Base-by-base conservation (phyloP, 176 grass and related monocot species). In the Metroxylon sagu region DNA sequence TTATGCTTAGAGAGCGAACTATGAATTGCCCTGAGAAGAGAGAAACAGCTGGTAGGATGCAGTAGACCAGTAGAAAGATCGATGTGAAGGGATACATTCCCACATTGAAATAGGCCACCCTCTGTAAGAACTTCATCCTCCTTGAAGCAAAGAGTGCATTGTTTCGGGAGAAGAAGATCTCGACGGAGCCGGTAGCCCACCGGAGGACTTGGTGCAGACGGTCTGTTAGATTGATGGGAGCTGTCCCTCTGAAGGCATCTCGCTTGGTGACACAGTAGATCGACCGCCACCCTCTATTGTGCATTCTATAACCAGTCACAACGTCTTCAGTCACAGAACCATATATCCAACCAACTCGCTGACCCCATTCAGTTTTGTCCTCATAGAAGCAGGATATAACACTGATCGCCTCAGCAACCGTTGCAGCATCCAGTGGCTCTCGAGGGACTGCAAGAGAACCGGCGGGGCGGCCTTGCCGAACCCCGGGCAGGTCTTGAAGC, bases 161-260 rank as follows among this genome's bases (percentile, higher is more conserved):
- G 75, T 97, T 97, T 4, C 81, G 78, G 14, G 92, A 97, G 80
- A 97, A 97, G 87, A 97, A 97, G 78, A 97, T 97, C 87, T 97
- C 92, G 19, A 88, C 87, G 2, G 93, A 98, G 4, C 93, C 93
- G 4, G 93, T 98, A 21, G 93, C 93, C 93, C 93, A 98, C 5
- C 93, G 84, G 60, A 98, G 87, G 18, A 98, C 84, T 70, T 98
- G 93, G 56, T 98, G 84, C 5, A 98, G 78, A 0, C 87, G 52
- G 55, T 92, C 87, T 4, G 87, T 92, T n/a, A 92, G 84, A 62
- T 98, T 98, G 78, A 98, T 98, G 4, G 93, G 87, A 39, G 93
- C 87, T 14, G 93, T 91, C 25, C 93, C 87, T 0, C 93, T 70
- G 68, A 98, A 97, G 0, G 92, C 92, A 19, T 97, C 92, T 19